Base-by-base conservation (phyloP, 1,284 basidiomycete species). In the Ganoderma resinaceum region DNA sequence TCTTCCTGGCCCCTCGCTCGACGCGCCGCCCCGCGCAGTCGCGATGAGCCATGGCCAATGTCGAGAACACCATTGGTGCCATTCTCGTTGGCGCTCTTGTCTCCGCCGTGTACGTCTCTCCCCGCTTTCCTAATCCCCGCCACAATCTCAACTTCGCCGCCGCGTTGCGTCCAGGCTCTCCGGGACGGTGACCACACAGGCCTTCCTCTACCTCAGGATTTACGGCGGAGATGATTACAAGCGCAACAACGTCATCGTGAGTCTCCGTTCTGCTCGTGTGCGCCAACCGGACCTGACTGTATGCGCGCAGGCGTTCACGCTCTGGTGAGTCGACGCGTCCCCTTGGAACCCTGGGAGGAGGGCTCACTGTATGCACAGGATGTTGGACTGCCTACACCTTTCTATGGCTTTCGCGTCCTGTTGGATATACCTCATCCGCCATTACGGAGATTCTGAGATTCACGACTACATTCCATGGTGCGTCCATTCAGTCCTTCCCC, bases 391-490 rank as follows among this genome's bases (percentile, higher is more conserved):
- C 3, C 52, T 73, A 14, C 81, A 82, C 66, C 78, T 77, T 20
- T 70, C 70, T 8, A 72, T 82, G 62, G 73, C 78, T 7, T 77
- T 77, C 70, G 73, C 76, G 1, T 73, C 78, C 26, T 68, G 78
- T 33, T 82, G 81, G 81, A 67, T 74, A 9, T 82, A 80, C 66
- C 69, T 80, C 43, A 77, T 82, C 49, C 55, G 64, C 3, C 65
- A 78, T 57, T 79, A 76, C 65, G 79, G 78, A 1, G 68, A 77
- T 49, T 29, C 29, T n/a, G 42, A 38, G 6, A 71, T 73, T 33
- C 71, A 74, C 29, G 76, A 77, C 29, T 66, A 65, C 29, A 80
- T 81, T 66, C 79, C 79, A 60, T 68, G 71, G 79, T 74, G 53
- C 62, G 71, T 63, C 2, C 9, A 46, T 7, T 23, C 8, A 26